These are phyloP conservation scores for Ceratopteris richardii DNA, from an alignment of 75 land plant genomes.

Conservation along the genomic window DNA sequence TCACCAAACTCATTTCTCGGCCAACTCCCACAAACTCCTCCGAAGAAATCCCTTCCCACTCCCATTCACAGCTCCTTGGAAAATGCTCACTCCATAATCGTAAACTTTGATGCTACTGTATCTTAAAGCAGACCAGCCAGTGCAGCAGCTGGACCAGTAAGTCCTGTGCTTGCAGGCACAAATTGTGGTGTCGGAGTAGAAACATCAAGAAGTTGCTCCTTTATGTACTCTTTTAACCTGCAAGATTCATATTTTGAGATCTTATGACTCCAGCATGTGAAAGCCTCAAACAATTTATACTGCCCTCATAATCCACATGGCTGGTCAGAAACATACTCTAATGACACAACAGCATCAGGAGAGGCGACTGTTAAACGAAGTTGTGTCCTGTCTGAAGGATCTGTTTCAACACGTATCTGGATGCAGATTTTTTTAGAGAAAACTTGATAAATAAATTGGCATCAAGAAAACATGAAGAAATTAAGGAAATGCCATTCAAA, in stretches of 20 bases:
- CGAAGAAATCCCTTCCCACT: no score
- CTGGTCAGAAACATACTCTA: constrained; percentile 53
- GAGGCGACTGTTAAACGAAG: constrained; percentile 88
- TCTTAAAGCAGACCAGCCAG: constrained; percentile 74
- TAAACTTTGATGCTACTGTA: not conserved
- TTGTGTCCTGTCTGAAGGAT: constrained; percentile 94
- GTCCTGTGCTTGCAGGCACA: constrained; percentile 22
- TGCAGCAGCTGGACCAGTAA: constrained; percentile 77
- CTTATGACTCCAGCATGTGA: not conserved
- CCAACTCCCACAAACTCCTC: not conserved
- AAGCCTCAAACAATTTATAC: not conserved
- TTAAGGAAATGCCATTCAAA: no score
- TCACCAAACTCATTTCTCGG: not conserved
- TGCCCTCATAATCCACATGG: no score
- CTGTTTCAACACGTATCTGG: constrained; percentile 94
- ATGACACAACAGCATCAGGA: constrained; percentile 63
- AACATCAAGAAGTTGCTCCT: constrained; percentile 70
- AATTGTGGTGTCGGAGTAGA: constrained; percentile 34
- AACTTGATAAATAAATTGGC: no score
- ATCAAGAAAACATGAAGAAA: no score
- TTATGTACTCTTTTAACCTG: constrained; percentile 93
- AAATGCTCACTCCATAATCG: not conserved
- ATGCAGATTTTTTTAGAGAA: no score
- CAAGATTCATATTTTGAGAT: not conserved
- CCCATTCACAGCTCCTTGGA: no score